Base-by-base conservation (phyloP, 2,329 filamentous ascomycete genomes). In the Fusarium beomiforme region DNA sequence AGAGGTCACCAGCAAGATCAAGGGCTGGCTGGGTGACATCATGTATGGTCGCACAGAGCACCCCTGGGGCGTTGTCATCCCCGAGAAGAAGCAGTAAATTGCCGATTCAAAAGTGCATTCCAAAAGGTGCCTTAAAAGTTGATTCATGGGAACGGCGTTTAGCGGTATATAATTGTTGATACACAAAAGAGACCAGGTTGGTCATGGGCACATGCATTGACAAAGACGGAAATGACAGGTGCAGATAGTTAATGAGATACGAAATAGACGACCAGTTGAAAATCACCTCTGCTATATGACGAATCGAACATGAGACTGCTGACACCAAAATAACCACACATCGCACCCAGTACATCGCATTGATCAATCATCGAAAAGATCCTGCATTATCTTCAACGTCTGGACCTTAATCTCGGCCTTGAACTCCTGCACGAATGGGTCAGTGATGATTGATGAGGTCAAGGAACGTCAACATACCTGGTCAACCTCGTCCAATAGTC, bases 1-100 rank as follows among this genome's bases (percentile, higher is more conserved):
- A 49, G 79, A 84, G 43, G 85, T 90, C 75, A 90, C 90, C n/a
- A 76, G 80, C 74, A 84, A 85, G 79, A 82, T 94, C 79, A 94
- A 93, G 85, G 81, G 81, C 39, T 91, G 88, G 87, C 83, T 94
- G 70, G 84, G 85, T 70, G 89, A 91, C 72, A 93, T 94, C 81
- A 93, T 93, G 90, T 94, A 91, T 79, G 92, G 92, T 66, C 86
- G 86, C 63, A 88, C 87, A 76, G 77, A 90, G 63, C 91, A 94
- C 78, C 83, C 88, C 50, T 94, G 92, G 91, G 90, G 88, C 37
- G 86, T 93, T 59, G 85, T 92, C 37, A 85, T 94, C 37, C 83
- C 88, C 56, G 90, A 92, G 80, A 86, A 90, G 77, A 86, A 90
- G 76, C 75, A 83, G 77, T 82, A 79, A 76, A 66, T n/a, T 23